Conservation (phyloP, 2,329 filamentous ascomycete species). For the Calycina herbarum region DNA sequence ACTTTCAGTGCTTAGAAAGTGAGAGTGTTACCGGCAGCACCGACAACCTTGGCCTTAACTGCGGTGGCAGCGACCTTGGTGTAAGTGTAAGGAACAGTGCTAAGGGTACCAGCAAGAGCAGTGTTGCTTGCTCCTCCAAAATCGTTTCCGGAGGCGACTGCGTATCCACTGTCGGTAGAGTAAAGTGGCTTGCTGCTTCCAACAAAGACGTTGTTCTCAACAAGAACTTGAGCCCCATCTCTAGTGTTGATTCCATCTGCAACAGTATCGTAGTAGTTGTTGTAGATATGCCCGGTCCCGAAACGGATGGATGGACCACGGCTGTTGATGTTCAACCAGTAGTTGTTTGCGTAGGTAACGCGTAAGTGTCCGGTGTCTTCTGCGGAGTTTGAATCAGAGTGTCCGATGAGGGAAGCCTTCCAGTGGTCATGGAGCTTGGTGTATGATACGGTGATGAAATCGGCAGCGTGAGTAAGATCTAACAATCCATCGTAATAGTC, state of each 20-base stretch:
- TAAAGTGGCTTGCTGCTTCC: constrained; percentile 46
- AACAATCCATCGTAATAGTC: constrained; percentile 70
- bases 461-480: constrained; percentile 61
- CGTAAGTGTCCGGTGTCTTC: constrained; percentile 62
- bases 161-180: constrained; percentile 47
- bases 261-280: constrained; percentile 49
- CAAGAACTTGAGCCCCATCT: constrained; percentile 54
- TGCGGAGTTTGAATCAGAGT: constrained; percentile 56
- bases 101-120: constrained; percentile 52
- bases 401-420: constrained; percentile 60
- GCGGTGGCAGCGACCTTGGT: constrained; percentile 49
- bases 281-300: constrained; percentile 63
- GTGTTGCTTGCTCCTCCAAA: constrained; percentile 49
- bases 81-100: constrained; percentile 54
- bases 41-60: constrained; percentile 44
- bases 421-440: constrained; percentile 57
- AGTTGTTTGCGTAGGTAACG: constrained; percentile 67
- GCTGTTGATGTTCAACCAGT: constrained; percentile 63
- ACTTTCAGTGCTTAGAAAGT: constrained; percentile 30
- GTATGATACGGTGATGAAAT: constrained; percentile 59
- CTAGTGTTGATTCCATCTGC: constrained; percentile 57
- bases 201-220: constrained; percentile 55
- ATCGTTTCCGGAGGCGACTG: constrained; percentile 46
- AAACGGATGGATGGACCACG: constrained; percentile 64
- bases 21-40: constrained; percentile 39